Evolutionary conservation across 495 filamentous ascomycete species (phyloP), one percentile per base, ranked within the genome.

Genomic region (Astrothelium subdiscretum): DNA sequence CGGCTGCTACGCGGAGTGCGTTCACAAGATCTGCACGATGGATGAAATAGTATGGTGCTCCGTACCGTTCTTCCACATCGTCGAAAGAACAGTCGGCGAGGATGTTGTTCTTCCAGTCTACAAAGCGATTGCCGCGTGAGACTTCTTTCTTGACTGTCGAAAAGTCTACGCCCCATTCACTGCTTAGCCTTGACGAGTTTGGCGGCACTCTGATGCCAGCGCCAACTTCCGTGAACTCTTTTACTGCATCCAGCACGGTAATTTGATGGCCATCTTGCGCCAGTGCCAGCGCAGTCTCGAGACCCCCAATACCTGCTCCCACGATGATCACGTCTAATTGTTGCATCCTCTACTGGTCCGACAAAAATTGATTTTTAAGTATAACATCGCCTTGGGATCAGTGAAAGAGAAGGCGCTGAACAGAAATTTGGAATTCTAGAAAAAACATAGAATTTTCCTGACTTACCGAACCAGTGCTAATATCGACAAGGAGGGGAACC

Each of bases 191-290:
- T 18, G 58, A 62, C 6, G 48, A 59, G 64, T 68, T 68, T 12
- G 66, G 66, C 31, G 66, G 65, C 1, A 68, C 48, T 22, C 60
- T 57, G 38, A 68, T 68, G 32, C 66, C 66, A 27, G 66, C 66
- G 2, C 66, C 66, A 15, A 65, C 66, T 32, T 68, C 66, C 57
- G 65, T 59, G 38, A 68, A 63, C 31, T 63, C 31, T 27, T 58
- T 48, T 10, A 64, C 66, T n/a, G 64, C 32, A 20, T 68, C 66
- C 18, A 68, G 40, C 1, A 68, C 32, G 1, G 61, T 68, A 4
- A 68, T 59, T 18, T 59, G 22, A 40, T 68, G 66, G 32, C 66
- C 66, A 42, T 61, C 62, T 5, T 24, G 24, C 15, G 60, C 61
- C 1, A 68, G 42, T 5, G 64, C 64, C 15, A 68, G 40, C 8